A percentile compares a stretch with the other conserved stretches of the same genome.
These are phyloP conservation scores for Alternaria ventricosa DNA, from an alignment of 2,329 filamentous ascomycete species.

Conservation along the genomic window DNA sequence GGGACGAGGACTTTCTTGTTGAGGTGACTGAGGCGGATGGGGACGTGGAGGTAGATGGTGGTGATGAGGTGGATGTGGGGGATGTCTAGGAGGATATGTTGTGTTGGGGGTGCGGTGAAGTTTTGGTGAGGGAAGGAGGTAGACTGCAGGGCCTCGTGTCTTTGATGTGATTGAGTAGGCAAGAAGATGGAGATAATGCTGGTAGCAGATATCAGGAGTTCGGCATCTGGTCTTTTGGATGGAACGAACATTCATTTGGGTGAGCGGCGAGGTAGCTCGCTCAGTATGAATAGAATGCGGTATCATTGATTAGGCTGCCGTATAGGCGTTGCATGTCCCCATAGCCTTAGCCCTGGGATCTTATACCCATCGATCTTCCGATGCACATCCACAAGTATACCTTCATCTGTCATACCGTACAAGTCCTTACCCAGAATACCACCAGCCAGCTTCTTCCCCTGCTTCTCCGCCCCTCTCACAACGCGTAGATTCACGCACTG, in stretches of 20 bases:
- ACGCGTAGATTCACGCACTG: slow-evolving; percentile 60
- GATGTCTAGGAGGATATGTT: neutral
- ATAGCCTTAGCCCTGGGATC: slow-evolving; percentile 49
- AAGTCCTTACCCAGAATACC: slow-evolving; percentile 59
- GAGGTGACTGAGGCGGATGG: neutral
- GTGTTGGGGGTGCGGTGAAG: rapidly evolving
- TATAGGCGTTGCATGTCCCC: slow-evolving; percentile 17
- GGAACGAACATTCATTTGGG: too few relatives aligned
- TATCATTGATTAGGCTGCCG: slow-evolving; percentile 10
- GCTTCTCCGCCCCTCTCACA: slow-evolving; percentile 47
- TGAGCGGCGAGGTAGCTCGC: too few relatives aligned
- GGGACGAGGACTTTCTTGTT: neutral
- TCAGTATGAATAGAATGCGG: neutral
- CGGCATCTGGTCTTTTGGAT: too few relatives aligned
- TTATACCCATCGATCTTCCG: slow-evolving; percentile 39
- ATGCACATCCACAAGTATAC: slow-evolving; percentile 52
- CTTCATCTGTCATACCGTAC: slow-evolving; percentile 47
- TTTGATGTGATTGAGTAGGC: too few relatives aligned
- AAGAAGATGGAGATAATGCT: too few relatives aligned
- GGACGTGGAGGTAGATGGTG: neutral
- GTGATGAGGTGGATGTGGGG: neutral
- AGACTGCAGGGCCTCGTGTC: neutral
- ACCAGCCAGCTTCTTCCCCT: slow-evolving; percentile 37
- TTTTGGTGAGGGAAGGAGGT: too few relatives aligned
- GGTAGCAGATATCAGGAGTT: too few relatives aligned